phyloP scores from a whole-genome alignment of 1,139 yeast species.

The Magnusiomyces starmeri region DNA sequence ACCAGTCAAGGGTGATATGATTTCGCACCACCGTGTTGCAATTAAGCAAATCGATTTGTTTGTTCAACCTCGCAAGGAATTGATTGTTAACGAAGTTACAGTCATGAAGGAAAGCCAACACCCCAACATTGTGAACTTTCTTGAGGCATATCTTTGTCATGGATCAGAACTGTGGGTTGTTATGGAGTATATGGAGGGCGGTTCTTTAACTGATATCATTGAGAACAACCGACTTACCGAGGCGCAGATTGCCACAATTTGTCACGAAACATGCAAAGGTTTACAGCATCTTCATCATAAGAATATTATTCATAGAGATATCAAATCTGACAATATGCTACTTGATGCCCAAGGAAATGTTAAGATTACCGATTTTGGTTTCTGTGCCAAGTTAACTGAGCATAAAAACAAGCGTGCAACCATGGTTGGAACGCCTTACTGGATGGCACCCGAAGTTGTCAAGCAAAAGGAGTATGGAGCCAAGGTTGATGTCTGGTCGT shows the following conservation, averaged over 20 bases:
- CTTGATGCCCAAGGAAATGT: conserved; percentile 83
- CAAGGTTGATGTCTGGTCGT: conserved; percentile 95
- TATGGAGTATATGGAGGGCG: conserved; percentile 95
- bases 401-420: conserved; percentile 92
- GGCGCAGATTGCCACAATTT: conserved; percentile 85
- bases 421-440: conserved; percentile 98
- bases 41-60: conserved; percentile 92
- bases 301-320: conserved; percentile 92
- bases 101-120: conserved; percentile 93
- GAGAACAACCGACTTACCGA: conserved; percentile 66
- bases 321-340: conserved; percentile 88
- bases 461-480: conserved; percentile 94
- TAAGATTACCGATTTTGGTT: conserved; percentile 95
- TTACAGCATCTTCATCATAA: conserved; percentile 84
- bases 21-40: conserved; percentile 43
- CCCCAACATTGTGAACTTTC: conserved; percentile 84
- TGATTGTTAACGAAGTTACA: conserved; percentile 84
- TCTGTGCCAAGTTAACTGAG: conserved; percentile 92
- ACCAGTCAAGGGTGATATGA: conserved; percentile 39
- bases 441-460: conserved; percentile 99
- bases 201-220: conserved; percentile 82
- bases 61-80: conserved; percentile 90
- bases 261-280: conserved; percentile 87
- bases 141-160: conserved; percentile 67
- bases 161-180: conserved; percentile 72